Base-by-base conservation (phyloP, 176 grass and related monocot species). In the Musa acuminata region DNA sequence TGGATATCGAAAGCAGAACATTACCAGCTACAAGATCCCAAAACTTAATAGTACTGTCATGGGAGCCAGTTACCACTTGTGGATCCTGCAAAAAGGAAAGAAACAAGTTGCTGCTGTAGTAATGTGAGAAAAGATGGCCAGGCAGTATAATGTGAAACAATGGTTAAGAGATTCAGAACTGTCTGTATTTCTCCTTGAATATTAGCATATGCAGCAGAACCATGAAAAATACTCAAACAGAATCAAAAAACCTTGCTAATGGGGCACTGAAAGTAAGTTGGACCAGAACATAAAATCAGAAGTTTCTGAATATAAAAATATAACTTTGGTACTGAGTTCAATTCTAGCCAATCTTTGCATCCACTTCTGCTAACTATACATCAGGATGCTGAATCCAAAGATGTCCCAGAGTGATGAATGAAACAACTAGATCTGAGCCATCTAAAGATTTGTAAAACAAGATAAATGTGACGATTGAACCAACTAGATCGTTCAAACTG, bases 21-120 rank as follows among this genome's bases (percentile, higher is more conserved):
- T 80, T 87, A 99, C 95, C 95, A 53, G 95, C 95, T 76, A 91
- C 95, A 77, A 99, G 95, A 85, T 99, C 90, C 95, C 95, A 99
- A 67, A 99, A 87, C 67, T 99, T 99, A 72, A 99, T 99, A 71
- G 90, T 99, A 59, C 83, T 78, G 77, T 99, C 95, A 87, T 99
- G 95, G 77, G 95, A 98, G 14, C 95, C 95, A 75, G 95, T 98
- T 50, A 98, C 88, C 80, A 98, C 90, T 89, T 98, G 95, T 79
- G 95, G 95, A 84, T 98, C 95, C 95, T 94, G 84, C 62, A 77
- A 68, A 20, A 85, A 4, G 29, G 1, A 57, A 81, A 62, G 13
- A 29, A 4, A 8, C 27, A 11, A 24, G 51, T 11, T 10, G 60
- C 35, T 43, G 35, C 35, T 43, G 35, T 43, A 43, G 35, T 43